Conservation (phyloP, 768 basidiomycete species). For the Clavulina sp. region DNA sequence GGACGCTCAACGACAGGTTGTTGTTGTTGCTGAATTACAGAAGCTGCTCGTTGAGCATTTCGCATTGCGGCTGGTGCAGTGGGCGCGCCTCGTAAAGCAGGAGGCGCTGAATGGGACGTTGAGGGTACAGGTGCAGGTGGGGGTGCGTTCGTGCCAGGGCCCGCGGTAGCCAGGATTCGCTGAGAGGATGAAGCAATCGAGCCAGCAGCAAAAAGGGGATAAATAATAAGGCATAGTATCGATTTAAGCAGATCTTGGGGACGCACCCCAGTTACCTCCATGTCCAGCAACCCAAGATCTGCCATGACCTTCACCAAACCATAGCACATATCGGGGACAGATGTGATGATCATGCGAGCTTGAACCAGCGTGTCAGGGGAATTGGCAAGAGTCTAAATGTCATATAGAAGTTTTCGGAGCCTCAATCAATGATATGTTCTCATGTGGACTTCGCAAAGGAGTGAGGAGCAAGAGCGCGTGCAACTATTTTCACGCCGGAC, state of each 20-base stretch:
- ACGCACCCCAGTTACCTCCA: constrained; percentile 24
- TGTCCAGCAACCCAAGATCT: constrained; percentile 29
- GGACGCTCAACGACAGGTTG: neutral
- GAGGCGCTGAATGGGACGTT: too few species aligned
- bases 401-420: neutral
- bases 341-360: constrained; percentile 22
- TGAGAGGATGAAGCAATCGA: neutral
- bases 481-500: neutral
- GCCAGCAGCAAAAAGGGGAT: neutral
- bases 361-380: constrained; percentile 16
- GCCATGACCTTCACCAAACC: constrained; percentile 33
- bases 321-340: constrained; percentile 30
- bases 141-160: constrained; percentile 7
- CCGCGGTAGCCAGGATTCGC: constrained; percentile 13
- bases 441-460: neutral
- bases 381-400: neutral
- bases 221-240: too few species aligned
- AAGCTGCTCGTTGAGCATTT: too few species aligned
- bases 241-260: neutral
- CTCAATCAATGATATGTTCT: neutral
- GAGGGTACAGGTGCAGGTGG: too few species aligned
- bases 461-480: neutral
- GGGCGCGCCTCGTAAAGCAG: neutral
- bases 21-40: too few species aligned
- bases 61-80: neutral